These are phyloP conservation scores for Beauveria scarabaeidicola DNA, from an alignment of 2,329 filamentous ascomycete species.

Conservation along the genomic window DNA sequence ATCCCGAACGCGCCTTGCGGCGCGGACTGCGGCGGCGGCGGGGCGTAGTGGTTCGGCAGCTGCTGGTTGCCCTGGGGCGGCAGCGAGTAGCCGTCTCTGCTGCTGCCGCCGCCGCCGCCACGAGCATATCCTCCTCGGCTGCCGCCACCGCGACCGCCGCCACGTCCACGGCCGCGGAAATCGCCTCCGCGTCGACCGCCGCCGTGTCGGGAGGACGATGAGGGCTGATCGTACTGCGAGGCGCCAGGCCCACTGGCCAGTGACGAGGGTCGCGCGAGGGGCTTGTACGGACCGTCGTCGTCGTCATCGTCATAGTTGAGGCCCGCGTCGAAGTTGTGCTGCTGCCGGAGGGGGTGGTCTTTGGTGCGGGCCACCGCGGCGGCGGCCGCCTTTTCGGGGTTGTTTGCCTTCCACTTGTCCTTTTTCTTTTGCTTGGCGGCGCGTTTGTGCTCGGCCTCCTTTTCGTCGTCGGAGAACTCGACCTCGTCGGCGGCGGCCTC, in stretches of 20 bases:
- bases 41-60: constrained; percentile 22
- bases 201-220: constrained; percentile 21
- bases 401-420: constrained; percentile 36
- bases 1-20: constrained; percentile 28
- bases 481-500: constrained; percentile 78
- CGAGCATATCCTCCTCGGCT: constrained; percentile 31
- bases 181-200: constrained; percentile 33
- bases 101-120: constrained; percentile 20
- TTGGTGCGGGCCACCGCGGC: constrained; percentile 23
- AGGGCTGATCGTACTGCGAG: constrained; percentile 22
- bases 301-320: constrained; percentile 59
- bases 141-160: constrained; percentile 29
- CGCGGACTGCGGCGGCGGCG: constrained; percentile 20
- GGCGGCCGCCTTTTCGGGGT: constrained; percentile 28
- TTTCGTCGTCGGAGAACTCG: constrained; percentile 95
- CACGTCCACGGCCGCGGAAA: constrained; percentile 29
- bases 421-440: constrained; percentile 59
- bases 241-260: constrained; percentile 43
- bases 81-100: constrained; percentile 34
- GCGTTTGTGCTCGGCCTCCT: constrained; percentile 74
- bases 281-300: constrained; percentile 62
- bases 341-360: constrained; percentile 32
- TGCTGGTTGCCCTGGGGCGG: constrained; percentile 27
- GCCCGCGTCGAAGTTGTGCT: constrained; percentile 32
- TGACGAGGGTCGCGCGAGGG: constrained; percentile 58